Evolutionary conservation across 2,329 filamentous ascomycete genomes (phyloP).

Genomic region (Fusarium piperis): DNA sequence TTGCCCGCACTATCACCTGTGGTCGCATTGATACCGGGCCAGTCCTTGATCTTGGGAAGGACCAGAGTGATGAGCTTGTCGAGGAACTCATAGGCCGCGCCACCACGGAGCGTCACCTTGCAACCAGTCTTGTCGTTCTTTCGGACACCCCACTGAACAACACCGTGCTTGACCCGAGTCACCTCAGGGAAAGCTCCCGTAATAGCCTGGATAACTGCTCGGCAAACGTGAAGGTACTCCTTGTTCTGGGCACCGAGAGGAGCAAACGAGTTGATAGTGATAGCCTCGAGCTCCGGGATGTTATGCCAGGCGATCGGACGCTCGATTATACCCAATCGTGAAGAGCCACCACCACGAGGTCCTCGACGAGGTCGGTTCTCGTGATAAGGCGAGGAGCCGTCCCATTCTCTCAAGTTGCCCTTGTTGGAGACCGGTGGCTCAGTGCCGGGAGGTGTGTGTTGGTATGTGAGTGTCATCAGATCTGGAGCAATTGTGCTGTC

Average conservation of each 20-base stretch:
- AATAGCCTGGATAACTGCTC: conserved; percentile 86
- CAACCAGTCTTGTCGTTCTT: conserved; percentile 77
- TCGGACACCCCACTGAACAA: conserved; percentile 79
- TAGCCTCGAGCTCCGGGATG: conserved; percentile 81
- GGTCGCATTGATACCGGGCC: conserved; percentile 71
- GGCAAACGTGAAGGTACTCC: conserved; percentile 81
- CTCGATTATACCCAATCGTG: conserved; percentile 77
- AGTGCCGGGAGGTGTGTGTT: conserved; percentile 83
- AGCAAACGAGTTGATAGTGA: conserved; percentile 82
- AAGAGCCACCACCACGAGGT: conserved; percentile 76
- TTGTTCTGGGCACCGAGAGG: conserved; percentile 77
- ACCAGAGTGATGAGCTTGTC: conserved; percentile 92
- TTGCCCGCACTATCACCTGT: conserved; percentile 92
- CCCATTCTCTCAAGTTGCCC: conserved; percentile 84
- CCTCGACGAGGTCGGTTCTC: conserved; percentile 87
- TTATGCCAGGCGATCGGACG: conserved; percentile 82
- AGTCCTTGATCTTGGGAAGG: conserved; percentile 95
- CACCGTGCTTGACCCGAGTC: conserved; percentile 74
- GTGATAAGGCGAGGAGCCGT: conserved; percentile 91
- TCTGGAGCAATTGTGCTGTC: conserved; percentile 87
- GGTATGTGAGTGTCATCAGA: conserved; percentile 88
- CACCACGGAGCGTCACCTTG: conserved; percentile 80
- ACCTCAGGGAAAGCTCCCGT: conserved; percentile 78
- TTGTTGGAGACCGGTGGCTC: conserved; percentile 55
- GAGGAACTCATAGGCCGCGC: conserved; percentile 88